Evolutionary conservation across 352 stramenopile species (phyloP).

Genomic region (Pythium chondricola): DNA sequence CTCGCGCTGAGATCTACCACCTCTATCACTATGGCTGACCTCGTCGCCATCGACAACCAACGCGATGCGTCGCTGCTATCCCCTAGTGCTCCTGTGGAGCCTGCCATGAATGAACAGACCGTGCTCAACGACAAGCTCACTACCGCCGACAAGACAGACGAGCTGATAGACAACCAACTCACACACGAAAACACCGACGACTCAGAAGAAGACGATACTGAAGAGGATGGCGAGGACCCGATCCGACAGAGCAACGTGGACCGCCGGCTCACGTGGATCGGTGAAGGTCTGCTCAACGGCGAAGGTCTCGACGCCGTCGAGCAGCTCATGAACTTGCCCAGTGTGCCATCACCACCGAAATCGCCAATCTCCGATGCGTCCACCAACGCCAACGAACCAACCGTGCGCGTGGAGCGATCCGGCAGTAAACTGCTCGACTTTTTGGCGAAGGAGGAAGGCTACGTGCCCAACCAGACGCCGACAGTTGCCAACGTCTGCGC

Average conservation of each 20-base stretch:
- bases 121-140: slow-evolving; percentile 3
- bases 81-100: too few species aligned
- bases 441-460: slow-evolving; percentile 29
- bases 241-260: slow-evolving; percentile 21
- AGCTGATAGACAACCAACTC: slow-evolving; percentile 13
- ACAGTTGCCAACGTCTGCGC: background rate
- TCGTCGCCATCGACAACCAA: slow-evolving; percentile 8
- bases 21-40: slow-evolving; percentile 14
- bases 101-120: background rate
- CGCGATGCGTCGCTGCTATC: too few species aligned
- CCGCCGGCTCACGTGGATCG: slow-evolving; percentile 58
- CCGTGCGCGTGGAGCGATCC: slow-evolving; percentile 7
- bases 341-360: slow-evolving; percentile 21
- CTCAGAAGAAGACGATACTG: background rate
- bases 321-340: slow-evolving; percentile 29
- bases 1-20: background rate
- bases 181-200: slow-evolving; percentile 10
- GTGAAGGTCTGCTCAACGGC: slow-evolving; percentile 52
- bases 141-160: slow-evolving; percentile 1
- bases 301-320: slow-evolving; percentile 46
- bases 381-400: background rate
- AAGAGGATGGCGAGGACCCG: slow-evolving; percentile 18
- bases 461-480: slow-evolving; percentile 15
- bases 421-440: slow-evolving; percentile 40
- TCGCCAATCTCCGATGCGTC: background rate